A percentile compares a stretch with the other conserved stretches of the same genome.
phyloP scores from a whole-genome alignment of 306 rosid species.

The Erythrophleum fordii region DNA sequence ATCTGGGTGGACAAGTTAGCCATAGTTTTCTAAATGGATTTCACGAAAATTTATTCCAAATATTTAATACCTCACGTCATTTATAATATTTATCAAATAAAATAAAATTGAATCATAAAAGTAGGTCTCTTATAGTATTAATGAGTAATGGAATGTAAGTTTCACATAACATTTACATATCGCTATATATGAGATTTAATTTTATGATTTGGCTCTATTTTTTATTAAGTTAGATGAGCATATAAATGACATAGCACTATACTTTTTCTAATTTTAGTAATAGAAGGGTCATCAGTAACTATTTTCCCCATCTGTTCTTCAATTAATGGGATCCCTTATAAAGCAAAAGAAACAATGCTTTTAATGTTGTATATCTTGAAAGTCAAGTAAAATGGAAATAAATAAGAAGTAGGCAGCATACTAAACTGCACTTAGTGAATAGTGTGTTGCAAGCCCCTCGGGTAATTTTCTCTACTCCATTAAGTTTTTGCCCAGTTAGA shows the following conservation, averaged over 20 bases:
- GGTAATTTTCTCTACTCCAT: conserved; percentile 73
- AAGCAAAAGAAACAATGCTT: conserved; percentile 34
- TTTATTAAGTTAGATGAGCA: too few species aligned
- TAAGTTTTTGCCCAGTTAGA: conserved; percentile 78
- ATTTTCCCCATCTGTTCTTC: conserved; percentile 76
- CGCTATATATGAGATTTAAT: too few species aligned
- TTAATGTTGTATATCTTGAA: conserved; percentile 13
- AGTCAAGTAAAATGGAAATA: conserved; percentile 6
- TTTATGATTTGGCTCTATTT: too few species aligned
- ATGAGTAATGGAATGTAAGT: too few species aligned
- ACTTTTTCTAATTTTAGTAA: too few species aligned
- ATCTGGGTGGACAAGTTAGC: conserved; percentile 64
- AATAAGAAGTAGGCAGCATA: conserved; percentile 28
- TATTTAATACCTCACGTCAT: too few species aligned
- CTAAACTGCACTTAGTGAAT: conserved; percentile 68
- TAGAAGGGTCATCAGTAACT: conserved; percentile 87
- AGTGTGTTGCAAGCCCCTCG: conserved; percentile 95
- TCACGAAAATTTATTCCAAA: too few species aligned
- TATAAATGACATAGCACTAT: too few species aligned
- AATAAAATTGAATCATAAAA: too few species aligned
- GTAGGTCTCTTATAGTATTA: too few species aligned
- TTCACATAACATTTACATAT: too few species aligned
- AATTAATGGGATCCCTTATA: conserved; percentile 69
- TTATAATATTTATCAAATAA: too few species aligned
- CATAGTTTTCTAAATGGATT: conserved; percentile 69